Base-by-base conservation (phyloP, 129 eudicot species). In the Flaveria brownii region DNA sequence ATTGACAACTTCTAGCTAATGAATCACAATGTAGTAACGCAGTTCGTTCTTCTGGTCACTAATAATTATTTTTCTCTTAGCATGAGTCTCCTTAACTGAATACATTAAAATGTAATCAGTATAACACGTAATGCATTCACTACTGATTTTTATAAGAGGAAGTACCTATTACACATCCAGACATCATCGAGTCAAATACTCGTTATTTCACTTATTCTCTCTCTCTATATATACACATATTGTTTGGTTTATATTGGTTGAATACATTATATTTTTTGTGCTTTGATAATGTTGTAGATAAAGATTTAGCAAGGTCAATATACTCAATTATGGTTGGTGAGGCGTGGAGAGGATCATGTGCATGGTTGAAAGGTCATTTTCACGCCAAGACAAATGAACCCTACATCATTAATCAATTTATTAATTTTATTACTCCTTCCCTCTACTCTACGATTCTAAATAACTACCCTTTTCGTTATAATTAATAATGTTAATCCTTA, bases 271-370 rank as follows among this genome's bases (percentile, higher is more conserved):
- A 20, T 3, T 11, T 13, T 4, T 51, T 50, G 30, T 33, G 39
- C 0, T 39, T 56, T 73, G 42, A 57, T 42, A 60, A 12, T 22
- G 28, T 60, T 7, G 6, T 42, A 43, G 4, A 20, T 47, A 46
- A 51, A 39, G 28, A 67, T 52, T 36, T 68, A 66, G 26, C 41
- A 39, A 36, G 68, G 59, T 68, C 68, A 54, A 77, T 0, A 76
- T 57, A 77, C 76, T 77, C 69, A 33, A 78, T 69, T 70, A 59
- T 57, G 82, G 82, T 78, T 69, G 70, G 81, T 77, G 81, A 77
- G 75, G 75, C 75, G 47, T 77, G 75, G 60, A 43, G 75, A 77
- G 45, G 82, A 70, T 78, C 82, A 78, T 70, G 71, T 70, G 71
- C 76, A 57, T 36, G 39, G 82, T 78, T 78, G 82, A 69, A 36